These are phyloP conservation scores for Melaleuca alternifolia DNA, from an alignment of 345 rosid species.

Conservation along the genomic window DNA sequence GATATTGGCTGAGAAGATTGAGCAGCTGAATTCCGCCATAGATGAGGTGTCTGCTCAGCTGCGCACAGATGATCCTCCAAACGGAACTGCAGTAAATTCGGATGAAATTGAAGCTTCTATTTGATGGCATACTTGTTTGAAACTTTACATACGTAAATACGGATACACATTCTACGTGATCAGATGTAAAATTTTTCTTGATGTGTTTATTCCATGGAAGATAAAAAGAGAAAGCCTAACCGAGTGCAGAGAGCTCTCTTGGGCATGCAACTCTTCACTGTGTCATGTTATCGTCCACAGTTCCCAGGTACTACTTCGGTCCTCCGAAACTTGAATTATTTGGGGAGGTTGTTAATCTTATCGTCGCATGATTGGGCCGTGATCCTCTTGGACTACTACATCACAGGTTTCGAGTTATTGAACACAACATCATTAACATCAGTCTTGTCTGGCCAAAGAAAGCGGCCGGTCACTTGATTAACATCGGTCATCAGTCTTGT, in stretches of 20 bases:
- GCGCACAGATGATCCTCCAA: slow-evolving; percentile 17
- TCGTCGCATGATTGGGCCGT: background rate
- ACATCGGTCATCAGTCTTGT: background rate
- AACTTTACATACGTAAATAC: background rate
- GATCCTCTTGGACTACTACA: background rate
- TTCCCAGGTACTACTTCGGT: background rate
- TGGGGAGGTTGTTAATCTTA: background rate
- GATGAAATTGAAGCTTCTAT: slow-evolving; percentile 21
- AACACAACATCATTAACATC: background rate
- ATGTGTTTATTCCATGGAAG: background rate
- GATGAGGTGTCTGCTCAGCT: slow-evolving; percentile 36
- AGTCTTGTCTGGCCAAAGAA: no score
- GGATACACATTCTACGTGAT: background rate
- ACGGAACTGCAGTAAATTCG: slow-evolving; percentile 6
- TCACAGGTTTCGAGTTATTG: background rate
- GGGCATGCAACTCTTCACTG: background rate
- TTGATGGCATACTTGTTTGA: background rate
- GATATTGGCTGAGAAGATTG: slow-evolving; percentile 29
- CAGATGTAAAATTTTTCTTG: background rate
- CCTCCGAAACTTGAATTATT: background rate
- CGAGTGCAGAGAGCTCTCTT: background rate
- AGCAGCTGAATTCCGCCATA: slow-evolving; percentile 34
- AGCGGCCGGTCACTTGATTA: no score
- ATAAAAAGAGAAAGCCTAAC: background rate
- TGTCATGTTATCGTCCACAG: background rate